Base-by-base conservation (phyloP, 805 yeast genomes). In the Sungouiozyma ichnusensis region DNA sequence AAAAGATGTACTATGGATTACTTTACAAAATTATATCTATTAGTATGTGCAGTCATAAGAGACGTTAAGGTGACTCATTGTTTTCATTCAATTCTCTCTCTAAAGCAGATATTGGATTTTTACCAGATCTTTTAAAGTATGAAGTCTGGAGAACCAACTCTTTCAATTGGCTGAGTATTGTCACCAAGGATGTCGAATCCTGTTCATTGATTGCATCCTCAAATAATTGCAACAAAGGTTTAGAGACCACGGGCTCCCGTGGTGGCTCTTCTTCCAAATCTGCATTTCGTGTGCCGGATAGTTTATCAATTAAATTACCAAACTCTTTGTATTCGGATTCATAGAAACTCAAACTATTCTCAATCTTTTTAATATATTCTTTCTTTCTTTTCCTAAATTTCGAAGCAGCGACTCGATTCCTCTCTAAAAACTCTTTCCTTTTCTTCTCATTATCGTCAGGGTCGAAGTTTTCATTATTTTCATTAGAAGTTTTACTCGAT, bases 381-480 rank as follows among this genome's bases (percentile, higher is more conserved):
- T 92, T 92, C 69, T 92, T 92, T 44, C 97, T 75, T 63, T 85
- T 94, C 45, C 98, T 76, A 68, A 97, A 92, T 58, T 87, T 88
- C 18, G 92, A 78, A 0, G 98, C 98, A 0, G 98, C 98, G 8
- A 92, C 77, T 44, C 98, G 72, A 62, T 92, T 92, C 48, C 97
- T 72, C 58, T 92, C 98, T 49, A 92, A 63, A 54, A 77, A 90
- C 56, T 69, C 80, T 58, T 72, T 77, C 48, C 88, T 74, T 37
- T 53, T 60, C n/a, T 54, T 55, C 55, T 84, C 86, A 64, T 81
- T 74, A 63, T 85, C 95, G 67, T 84, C 61, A 64, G 84, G 43
- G 74, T 74, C 15, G 69, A 75, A 42, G 3, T 31, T 38, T n/a
- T n/a, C n/a, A 15, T 38, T 44, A 27, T 16, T 32, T 36, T 37